Conservation (phyloP, 2,329 filamentous ascomycete species). For the Nothopassalora personata region DNA sequence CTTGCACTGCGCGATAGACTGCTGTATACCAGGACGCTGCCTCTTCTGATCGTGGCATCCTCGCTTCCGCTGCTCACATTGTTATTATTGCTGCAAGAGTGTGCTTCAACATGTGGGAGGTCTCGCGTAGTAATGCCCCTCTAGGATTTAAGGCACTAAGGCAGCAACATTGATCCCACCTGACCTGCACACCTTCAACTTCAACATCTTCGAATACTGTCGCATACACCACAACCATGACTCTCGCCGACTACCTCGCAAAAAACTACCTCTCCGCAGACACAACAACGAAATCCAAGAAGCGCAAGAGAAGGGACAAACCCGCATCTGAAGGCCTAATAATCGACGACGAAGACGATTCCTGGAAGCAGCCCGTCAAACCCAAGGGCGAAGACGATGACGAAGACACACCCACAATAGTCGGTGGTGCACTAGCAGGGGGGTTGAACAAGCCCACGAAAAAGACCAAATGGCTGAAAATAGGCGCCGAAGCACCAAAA, state of each 20-base stretch:
- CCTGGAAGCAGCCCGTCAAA: constrained; percentile 43
- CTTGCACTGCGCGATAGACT: constrained; percentile 78
- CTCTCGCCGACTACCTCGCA: constrained; percentile 78
- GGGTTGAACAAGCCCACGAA: constrained; percentile 50
- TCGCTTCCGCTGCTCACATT: constrained; percentile 12
- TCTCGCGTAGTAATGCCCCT: neutral
- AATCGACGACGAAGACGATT: constrained; percentile 51
- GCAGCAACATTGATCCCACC: neutral
- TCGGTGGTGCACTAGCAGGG: constrained; percentile 52
- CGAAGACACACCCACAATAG: constrained; percentile 47
- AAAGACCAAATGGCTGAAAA: constrained; percentile 75
- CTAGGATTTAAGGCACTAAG: constrained; percentile 2
- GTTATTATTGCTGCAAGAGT: neutral
- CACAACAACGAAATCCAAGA: constrained; percentile 46
- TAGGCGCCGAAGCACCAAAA: constrained; percentile 51
- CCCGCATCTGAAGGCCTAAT: constrained; percentile 38
- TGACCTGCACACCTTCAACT: neutral
- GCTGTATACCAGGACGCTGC: constrained; percentile 67
- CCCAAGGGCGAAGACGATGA: constrained; percentile 51
- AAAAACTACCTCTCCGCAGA: constrained; percentile 81
- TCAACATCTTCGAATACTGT: neutral
- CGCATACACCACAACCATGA: constrained; percentile 40
- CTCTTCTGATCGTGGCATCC: constrained; percentile 68
- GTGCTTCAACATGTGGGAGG: neutral
- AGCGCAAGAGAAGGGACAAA: constrained; percentile 47